Percentiles rank a stretch among this genome's conserved stretches.
phyloP scores from a whole-genome alignment of 2,329 filamentous ascomycete genomes.

The Aspergillus transmontanensis region DNA sequence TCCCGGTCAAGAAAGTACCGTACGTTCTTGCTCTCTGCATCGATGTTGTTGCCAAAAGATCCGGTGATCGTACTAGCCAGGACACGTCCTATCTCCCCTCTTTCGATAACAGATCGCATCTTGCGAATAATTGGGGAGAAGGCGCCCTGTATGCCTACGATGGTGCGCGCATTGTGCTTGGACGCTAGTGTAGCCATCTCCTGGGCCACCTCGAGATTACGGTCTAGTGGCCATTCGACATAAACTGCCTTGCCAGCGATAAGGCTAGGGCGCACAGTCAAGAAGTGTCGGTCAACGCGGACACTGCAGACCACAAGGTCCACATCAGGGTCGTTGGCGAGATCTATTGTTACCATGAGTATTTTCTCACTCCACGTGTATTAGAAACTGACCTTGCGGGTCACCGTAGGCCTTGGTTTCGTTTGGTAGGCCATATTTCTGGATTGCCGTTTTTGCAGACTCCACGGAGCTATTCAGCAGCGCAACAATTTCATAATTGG shows the following conservation, averaged over 20 bases:
- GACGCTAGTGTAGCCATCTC: conserved; percentile 45
- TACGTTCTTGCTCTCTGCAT: conserved; percentile 13
- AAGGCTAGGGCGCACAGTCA: conserved; percentile 50
- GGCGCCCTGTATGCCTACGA: conserved; percentile 57
- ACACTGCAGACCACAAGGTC: conserved; percentile 57
- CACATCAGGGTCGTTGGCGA: conserved; percentile 54
- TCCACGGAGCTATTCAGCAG: conserved; percentile 13
- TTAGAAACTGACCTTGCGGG: conserved; percentile 35
- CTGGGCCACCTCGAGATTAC: conserved; percentile 43
- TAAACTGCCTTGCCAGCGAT: conserved; percentile 57
- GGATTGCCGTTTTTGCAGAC: conserved; percentile 15
- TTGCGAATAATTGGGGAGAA: conserved; percentile 49
- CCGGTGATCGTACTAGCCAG: conserved; percentile 51
- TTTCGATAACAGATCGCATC: conserved; percentile 48
- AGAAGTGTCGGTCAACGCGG: conserved; percentile 56
- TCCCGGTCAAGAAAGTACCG: conserved; percentile 16
- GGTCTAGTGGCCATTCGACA: conserved; percentile 62
- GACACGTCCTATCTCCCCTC: conserved; percentile 55
- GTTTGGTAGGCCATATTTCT: conserved; percentile 44
- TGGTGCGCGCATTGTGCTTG: conserved; percentile 38
- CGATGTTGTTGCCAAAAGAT: conserved; percentile 30
- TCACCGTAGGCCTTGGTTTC: conserved; percentile 54
- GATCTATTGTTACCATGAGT: conserved; percentile 20
- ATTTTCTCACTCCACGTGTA: neutral
- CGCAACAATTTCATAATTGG: conserved; percentile 13